Evolutionary conservation across 768 basidiomycete genomes (phyloP).

Genomic region (Suillus alpinus): DNA sequence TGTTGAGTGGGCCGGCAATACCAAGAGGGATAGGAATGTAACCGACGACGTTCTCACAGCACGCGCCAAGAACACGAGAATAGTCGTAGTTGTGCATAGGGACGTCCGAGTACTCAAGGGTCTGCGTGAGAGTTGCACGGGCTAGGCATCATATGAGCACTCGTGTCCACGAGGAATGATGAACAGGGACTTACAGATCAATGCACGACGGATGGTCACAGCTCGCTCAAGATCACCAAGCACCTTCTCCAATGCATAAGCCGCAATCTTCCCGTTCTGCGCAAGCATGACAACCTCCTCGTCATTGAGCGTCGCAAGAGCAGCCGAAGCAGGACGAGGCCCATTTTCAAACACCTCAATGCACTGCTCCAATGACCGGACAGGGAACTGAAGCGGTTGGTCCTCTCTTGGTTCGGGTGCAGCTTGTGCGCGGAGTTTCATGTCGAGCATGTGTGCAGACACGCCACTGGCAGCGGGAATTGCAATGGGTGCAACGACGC

Average conservation of each 20-base stretch:
- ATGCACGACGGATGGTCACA: conserved; percentile 78
- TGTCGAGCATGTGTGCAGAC: conserved; percentile 28
- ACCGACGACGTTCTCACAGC: conserved; percentile 98
- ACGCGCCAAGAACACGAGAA: conserved; percentile 89
- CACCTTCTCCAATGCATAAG: conserved; percentile 95
- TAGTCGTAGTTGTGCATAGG: conserved; percentile 91
- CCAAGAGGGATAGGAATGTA: conserved; percentile 96
- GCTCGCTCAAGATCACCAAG: conserved; percentile 87
- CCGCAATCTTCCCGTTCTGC: conserved; percentile 89
- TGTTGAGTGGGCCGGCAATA: conserved; percentile 90
- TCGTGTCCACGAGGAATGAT: background rate
- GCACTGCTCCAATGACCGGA: conserved; percentile 71
- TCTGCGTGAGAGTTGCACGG: conserved; percentile 79
- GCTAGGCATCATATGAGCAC: conserved; percentile 42
- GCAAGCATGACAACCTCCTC: conserved; percentile 89
- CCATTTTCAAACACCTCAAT: conserved; percentile 77
- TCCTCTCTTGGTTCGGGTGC: conserved; percentile 14
- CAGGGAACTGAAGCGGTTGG: conserved; percentile 10
- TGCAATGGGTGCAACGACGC: conserved; percentile 19
- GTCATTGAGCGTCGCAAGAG: conserved; percentile 69
- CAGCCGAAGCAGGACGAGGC: conserved; percentile 55
- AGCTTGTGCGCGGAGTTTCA: conserved; percentile 32
- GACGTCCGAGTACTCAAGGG: conserved; percentile 78
- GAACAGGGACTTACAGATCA: conserved; percentile 73
- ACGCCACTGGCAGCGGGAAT: conserved; percentile 21